phyloP scores from a whole-genome alignment of 192 early-diverging fungal species.

The Coemansia sp. region DNA sequence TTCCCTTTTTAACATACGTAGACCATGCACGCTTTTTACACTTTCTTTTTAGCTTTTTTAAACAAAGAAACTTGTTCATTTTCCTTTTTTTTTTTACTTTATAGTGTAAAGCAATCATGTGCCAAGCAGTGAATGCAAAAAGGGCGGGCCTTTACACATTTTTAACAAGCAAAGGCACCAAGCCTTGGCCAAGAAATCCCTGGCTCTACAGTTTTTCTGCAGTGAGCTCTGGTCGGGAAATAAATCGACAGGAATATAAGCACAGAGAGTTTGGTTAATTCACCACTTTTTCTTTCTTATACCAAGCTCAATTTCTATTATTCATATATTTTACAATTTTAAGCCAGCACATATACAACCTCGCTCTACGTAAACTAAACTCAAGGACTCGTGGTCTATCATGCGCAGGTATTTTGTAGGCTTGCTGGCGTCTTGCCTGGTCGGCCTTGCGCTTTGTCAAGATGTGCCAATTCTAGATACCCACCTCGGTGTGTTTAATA shows the following conservation, averaged over 20 bases:
- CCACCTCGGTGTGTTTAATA: not conserved
- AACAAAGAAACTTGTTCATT: not conserved
- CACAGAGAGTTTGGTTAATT: not conserved
- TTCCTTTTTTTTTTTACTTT: not conserved
- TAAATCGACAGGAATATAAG: not conserved
- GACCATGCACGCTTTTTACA: not conserved
- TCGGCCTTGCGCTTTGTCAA: not conserved
- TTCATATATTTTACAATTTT: not conserved
- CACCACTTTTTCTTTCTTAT: not conserved
- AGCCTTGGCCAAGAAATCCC: not conserved
- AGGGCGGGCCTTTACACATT: not conserved
- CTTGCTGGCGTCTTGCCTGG: not conserved
- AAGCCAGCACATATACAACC: not conserved
- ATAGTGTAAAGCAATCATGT: not conserved
- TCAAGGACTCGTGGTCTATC: not conserved
- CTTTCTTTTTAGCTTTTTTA: not conserved
- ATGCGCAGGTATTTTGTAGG: not conserved
- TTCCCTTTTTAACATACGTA: not conserved
- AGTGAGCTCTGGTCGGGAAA: not conserved
- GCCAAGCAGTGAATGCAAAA: not conserved
- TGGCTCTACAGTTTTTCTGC: not conserved
- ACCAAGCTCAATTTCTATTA: not conserved
- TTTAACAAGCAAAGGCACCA: slow-evolving; percentile 2
- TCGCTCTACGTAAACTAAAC: not conserved
- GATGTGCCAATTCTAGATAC: not conserved